Evolutionary conservation across 257 asterid genomes (phyloP).

Genomic region (Nicotiana sylvestris): DNA sequence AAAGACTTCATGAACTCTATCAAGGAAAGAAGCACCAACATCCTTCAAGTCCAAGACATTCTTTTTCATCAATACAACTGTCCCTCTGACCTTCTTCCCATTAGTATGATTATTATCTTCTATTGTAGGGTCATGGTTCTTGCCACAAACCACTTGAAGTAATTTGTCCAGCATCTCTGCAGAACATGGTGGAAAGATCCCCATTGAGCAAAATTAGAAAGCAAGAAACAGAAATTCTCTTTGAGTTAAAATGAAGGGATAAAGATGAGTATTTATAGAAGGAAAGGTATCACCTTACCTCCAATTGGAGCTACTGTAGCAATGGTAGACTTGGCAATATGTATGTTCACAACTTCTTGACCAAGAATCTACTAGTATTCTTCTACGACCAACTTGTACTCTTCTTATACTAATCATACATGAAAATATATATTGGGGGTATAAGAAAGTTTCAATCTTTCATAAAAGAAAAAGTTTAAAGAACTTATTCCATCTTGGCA

Average conservation of each 20-base stretch:
- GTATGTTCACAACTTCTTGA: neutral
- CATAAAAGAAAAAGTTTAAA: neutral
- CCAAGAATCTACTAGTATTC: neutral
- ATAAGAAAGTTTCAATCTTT: neutral
- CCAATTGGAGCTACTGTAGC: neutral
- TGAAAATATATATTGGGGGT: neutral
- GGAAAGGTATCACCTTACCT: neutral
- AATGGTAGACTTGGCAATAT: neutral
- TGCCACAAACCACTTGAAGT: slow-evolving; percentile 15
- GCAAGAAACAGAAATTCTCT: neutral
- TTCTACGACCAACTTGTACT: neutral
- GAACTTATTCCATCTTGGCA: neutral
- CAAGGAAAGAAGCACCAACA: slow-evolving; percentile 40
- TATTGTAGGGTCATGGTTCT: neutral
- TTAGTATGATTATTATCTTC: neutral
- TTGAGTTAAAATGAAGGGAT: neutral
- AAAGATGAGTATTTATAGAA: neutral
- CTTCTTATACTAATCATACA: neutral
- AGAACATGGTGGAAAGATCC: neutral
- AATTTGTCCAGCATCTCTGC: slow-evolving; percentile 16
- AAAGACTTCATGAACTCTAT: slow-evolving; percentile 51
- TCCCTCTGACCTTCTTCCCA: slow-evolving; percentile 46
- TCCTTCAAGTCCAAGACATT: slow-evolving; percentile 52
- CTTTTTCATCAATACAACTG: slow-evolving; percentile 60
- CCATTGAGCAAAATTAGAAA: neutral